Evolutionary conservation across 140 eudicot genomes (phyloP), one percentile per base, ranked within the genome.

Genomic region (Oenanthe javanica): DNA sequence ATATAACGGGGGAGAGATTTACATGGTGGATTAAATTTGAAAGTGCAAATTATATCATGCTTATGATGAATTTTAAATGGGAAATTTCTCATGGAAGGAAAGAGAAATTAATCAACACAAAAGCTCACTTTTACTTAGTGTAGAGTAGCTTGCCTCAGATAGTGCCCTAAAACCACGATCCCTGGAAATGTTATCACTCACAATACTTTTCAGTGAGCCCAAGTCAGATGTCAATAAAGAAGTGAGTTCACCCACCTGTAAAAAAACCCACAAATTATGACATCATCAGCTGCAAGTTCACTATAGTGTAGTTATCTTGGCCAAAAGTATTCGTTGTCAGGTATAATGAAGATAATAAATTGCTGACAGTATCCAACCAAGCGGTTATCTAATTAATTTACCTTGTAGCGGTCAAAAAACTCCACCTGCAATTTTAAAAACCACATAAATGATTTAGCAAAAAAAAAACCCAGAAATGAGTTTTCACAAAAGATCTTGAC

Each of bases 161-260:
- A 92, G 85, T 88, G 99, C 99, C 89, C 99, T 91, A 89, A 94
- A 92, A 81, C 99, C 99, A 79, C 99, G 96, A 79, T 94, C 99
- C 80, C 99, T 86, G 82, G 99, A 92, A 64, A 89, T 87, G 81
- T 94, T 94, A 72, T 92, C 99, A 63, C 96, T 92, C 81, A 94
- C 97, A 81, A 92, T 89, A 84, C 79, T 90, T 72, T 94, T 90
- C 42, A 94, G 88, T 0, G 99, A 90, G 81, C 97, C 97, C 92
- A 94, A 86, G 84, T 94, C 99, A 79, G 99, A 81, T 81, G 99
- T 94, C 88, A 94, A 87, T 78, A 94, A 82, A 76, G 97, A 91
- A 81, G 99, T 92, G 76, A 94, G 89, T 80, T 94, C 99, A 16
- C 99, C 99, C 87, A 94, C 99, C 99, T 94, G 83, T 82, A 70